These are phyloP conservation scores for Aureobasidium zeae DNA, from an alignment of 2,329 filamentous ascomycete genomes.

Conservation along the genomic window DNA sequence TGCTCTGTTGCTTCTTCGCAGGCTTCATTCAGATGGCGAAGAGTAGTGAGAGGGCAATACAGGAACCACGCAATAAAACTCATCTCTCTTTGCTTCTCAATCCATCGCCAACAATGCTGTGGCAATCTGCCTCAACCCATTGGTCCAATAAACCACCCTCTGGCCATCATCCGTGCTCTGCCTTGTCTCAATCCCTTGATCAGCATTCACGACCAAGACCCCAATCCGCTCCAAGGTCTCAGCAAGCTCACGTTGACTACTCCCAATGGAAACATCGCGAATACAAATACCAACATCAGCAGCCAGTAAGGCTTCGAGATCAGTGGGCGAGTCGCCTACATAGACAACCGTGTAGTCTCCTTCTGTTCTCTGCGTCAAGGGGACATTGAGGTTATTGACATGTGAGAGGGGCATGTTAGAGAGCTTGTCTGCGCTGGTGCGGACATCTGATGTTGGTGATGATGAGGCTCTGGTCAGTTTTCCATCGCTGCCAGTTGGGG, in stretches of 20 bases:
- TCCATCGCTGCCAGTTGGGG: slow-evolving; percentile 24
- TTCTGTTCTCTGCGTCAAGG: neutral
- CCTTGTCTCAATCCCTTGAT: neutral
- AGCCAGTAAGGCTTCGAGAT: slow-evolving; percentile 37
- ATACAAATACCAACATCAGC: slow-evolving; percentile 41
- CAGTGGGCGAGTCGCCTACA: slow-evolving; percentile 40
- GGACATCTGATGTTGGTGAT: slow-evolving; percentile 20
- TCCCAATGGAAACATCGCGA: slow-evolving; percentile 31
- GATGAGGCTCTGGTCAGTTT: slow-evolving; percentile 21
- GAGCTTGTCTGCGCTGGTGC: slow-evolving; percentile 36
- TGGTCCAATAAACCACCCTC: slow-evolving; percentile 13
- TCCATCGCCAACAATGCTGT: too few species aligned
- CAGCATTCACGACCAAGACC: neutral
- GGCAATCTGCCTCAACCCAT: neutral
- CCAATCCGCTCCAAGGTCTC: slow-evolving; percentile 26
- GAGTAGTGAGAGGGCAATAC: too few species aligned
- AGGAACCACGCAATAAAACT: too few species aligned
- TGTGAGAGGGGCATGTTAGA: slow-evolving; percentile 20
- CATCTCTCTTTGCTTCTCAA: too few species aligned
- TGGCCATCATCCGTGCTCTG: neutral
- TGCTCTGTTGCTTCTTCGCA: too few species aligned
- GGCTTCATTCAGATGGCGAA: too few species aligned
- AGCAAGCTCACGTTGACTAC: slow-evolving; percentile 27
- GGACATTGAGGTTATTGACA: neutral
- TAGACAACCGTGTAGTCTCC: slow-evolving; percentile 29